Evolutionary conservation across 129 eudicot genomes (phyloP), one percentile per base, ranked within the genome.

Genomic region (Flaveria ramosissima): DNA sequence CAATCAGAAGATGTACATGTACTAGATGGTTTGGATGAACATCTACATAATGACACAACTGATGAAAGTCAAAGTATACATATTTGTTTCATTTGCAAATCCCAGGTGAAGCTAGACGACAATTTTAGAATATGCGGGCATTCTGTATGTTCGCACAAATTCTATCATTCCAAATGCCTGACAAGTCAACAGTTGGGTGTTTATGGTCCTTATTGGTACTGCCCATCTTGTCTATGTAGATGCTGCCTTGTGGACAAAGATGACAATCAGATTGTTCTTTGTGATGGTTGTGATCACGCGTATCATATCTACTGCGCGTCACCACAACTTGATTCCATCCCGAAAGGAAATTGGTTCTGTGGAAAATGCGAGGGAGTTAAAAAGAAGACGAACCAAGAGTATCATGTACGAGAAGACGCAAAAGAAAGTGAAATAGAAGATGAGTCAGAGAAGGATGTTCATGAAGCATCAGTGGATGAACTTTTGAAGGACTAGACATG

Each of bases 241-340:
- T 67, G 70, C 57, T 94, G 98, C 82, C 86, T 89, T 21, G 62
- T 77, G 42, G 97, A 94, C 76, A 75, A 77, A 47, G 98, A 94
- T 72, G 96, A 94, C 67, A 90, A 94, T 62, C 83, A 87, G 72
- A 89, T 94, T 24, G 90, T 94, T 41, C 55, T 94, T 47, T 94
- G 98, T 80, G 98, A 94, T 41, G 96, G 89, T 10, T 91, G 98
- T 77, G 98, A 94, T 86, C 88, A 89, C 55, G 98, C 90, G 8
- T 94, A 86, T 70, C 98, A 94, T 66, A 84, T 83, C 15, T 91
- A 89, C 70, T 94, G 98, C 78, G 80, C 85, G 85, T 60, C 76
- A 39, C 96, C 98, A 7, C 92, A 89, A 7, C 91, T 78, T 24
- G 1, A 63, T 43, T 30, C 82, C 10, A 73, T 94, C 6, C 98